phyloP scores from a whole-genome alignment of 257 asterid genomes.

The Salvia miltiorrhiza region DNA sequence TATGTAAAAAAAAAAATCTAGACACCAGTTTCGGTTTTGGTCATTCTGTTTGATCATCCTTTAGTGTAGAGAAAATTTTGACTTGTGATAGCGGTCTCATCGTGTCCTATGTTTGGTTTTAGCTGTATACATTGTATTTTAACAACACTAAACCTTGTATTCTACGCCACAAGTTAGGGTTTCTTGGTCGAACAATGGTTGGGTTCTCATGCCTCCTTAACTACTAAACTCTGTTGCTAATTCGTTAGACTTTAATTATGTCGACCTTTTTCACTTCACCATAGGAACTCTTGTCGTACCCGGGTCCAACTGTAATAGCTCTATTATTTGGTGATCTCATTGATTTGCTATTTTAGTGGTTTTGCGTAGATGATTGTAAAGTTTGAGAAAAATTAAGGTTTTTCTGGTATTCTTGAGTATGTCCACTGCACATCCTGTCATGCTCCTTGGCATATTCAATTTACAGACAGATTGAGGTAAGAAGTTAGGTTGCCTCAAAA shows the following conservation, averaged over 20 bases:
- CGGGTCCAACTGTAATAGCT: too few species aligned
- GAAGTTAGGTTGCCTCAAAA: background rate
- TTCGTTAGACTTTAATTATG: background rate
- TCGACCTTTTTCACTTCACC: background rate
- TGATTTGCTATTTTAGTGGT: background rate
- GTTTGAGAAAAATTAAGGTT: background rate
- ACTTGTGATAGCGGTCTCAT: slow-evolving; percentile 16
- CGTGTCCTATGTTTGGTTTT: background rate
- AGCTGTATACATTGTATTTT: slow-evolving; percentile 6
- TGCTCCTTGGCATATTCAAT: background rate
- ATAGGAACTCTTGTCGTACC: background rate
- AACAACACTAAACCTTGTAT: slow-evolving; percentile 1
- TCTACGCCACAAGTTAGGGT: background rate
- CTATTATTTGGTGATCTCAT: background rate
- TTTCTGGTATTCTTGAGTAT: background rate
- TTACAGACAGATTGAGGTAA: background rate
- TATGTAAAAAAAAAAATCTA: slow-evolving; percentile 26
- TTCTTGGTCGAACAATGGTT: background rate
- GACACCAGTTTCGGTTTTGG: slow-evolving; percentile 30
- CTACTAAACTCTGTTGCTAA: background rate
- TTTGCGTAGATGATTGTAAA: background rate
- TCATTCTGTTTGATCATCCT: slow-evolving; percentile 34
- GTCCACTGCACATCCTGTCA: background rate
- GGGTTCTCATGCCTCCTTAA: background rate
- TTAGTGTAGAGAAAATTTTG: slow-evolving; percentile 50